These are phyloP conservation scores for Candida smagusa DNA, from an alignment of 1,139 yeast species.

Conservation along the genomic window DNA sequence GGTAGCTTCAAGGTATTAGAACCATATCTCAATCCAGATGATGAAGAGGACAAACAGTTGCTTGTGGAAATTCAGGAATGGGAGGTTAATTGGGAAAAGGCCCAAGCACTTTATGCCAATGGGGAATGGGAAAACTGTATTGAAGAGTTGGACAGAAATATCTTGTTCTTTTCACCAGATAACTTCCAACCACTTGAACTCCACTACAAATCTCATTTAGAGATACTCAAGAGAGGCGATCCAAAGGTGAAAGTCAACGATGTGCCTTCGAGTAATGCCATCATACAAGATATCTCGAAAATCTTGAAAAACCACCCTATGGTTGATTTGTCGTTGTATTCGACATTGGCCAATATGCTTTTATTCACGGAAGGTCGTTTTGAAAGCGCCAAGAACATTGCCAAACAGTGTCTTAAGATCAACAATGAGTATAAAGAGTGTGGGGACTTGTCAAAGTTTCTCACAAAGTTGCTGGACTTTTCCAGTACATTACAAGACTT, in stretches of 20 bases:
- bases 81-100: slow-evolving; percentile 16
- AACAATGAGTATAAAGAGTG: slow-evolving; percentile 66
- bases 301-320: slow-evolving; percentile 31
- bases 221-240: slow-evolving; percentile 14
- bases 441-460: slow-evolving; percentile 47
- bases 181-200: slow-evolving; percentile 19
- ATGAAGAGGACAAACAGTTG: slow-evolving; percentile 3
- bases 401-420: slow-evolving; percentile 61
- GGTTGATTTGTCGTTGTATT: slow-evolving; percentile 29
- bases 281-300: slow-evolving; percentile 24
- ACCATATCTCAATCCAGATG: slow-evolving; percentile 3
- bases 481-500: slow-evolving; percentile 38
- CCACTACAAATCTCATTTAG: slow-evolving; percentile 17
- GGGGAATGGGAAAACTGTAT: slow-evolving; percentile 20
- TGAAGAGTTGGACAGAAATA: slow-evolving; percentile 18
- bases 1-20: slow-evolving; percentile 32
- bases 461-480: slow-evolving; percentile 29
- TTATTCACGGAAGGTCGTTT: slow-evolving; percentile 51
- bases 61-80: slow-evolving; percentile 14
- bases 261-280: slow-evolving; percentile 15
- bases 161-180: slow-evolving; percentile 23
- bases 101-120: slow-evolving; percentile 13
- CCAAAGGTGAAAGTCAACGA: slow-evolving; percentile 9
- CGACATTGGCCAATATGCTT: slow-evolving; percentile 37
- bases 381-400: slow-evolving; percentile 45